Percentiles rank a stretch among this genome's conserved stretches.
Evolutionary conservation across 306 rosid species (phyloP).

Genomic region (Vigna trinervia): DNA sequence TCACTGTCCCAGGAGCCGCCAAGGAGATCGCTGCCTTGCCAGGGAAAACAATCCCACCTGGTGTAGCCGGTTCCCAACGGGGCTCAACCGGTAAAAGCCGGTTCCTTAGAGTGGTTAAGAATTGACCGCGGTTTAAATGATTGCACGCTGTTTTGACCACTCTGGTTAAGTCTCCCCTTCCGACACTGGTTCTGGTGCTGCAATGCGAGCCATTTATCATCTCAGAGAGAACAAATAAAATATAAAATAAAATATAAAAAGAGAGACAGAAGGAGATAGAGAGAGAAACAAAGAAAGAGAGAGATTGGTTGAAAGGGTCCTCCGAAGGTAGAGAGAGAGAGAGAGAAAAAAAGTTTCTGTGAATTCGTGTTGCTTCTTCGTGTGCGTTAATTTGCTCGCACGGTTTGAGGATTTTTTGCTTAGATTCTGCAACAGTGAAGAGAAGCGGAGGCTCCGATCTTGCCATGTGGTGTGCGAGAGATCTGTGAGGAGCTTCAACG

Average conservation of each 20-base stretch:
- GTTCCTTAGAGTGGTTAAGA: constrained; percentile 48
- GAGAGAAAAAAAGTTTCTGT: constrained; percentile 24
- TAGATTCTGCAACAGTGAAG: constrained; percentile 1
- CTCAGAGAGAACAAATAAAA: constrained; percentile 21
- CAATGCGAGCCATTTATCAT: constrained; percentile 46
- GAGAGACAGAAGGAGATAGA: background rate
- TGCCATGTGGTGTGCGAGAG: constrained; percentile 47
- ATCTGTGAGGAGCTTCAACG: constrained; percentile 54
- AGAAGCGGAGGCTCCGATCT: background rate
- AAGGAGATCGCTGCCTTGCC: constrained; percentile 37
- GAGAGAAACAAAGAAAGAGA: background rate
- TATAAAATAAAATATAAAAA: background rate
- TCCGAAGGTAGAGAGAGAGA: background rate
- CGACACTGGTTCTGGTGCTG: constrained; percentile 50
- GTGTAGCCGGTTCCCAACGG: constrained; percentile 41
- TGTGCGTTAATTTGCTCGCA: background rate
- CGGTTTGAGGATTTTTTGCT: constrained; percentile 32
- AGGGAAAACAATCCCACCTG: constrained; percentile 32
- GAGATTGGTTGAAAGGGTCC: constrained; percentile 21
- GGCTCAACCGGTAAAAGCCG: constrained; percentile 48
- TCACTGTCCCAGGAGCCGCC: constrained; percentile 44
- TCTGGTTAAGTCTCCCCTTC: constrained; percentile 57
- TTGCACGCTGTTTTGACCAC: constrained; percentile 65
- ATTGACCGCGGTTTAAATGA: constrained; percentile 69
- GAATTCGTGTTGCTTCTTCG: constrained; percentile 42